These are phyloP conservation scores for Aspergillus sclerotiicarbonarius DNA, from an alignment of 495 filamentous ascomycete species.

Conservation along the genomic window DNA sequence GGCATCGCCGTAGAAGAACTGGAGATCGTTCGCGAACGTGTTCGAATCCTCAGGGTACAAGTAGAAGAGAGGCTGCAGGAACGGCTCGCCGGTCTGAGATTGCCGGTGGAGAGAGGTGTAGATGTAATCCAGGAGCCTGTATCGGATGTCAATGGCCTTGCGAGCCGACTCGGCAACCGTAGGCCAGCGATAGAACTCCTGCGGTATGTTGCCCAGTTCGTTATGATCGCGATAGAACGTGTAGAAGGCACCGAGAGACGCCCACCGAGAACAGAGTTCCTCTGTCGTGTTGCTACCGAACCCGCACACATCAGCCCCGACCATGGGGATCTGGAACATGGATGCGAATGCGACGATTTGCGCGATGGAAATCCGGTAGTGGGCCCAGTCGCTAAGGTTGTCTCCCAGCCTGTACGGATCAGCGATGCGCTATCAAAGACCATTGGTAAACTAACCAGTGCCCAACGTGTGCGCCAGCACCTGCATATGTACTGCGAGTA, in stretches of 20 bases:
- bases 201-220: conserved; percentile 44
- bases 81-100: conserved; percentile 64
- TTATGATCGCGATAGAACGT: conserved; percentile 87
- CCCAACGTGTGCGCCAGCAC: conserved; percentile 73
- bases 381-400: conserved; percentile 70
- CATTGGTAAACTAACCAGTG: conserved; percentile 57
- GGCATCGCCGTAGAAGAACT: conserved; percentile 73
- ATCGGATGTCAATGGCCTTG: conserved; percentile 72
- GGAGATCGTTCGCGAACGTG: conserved; percentile 57
- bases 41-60: conserved; percentile 65
- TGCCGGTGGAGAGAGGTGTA: conserved; percentile 73
- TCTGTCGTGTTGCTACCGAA: conserved; percentile 71
- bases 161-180: conserved; percentile 62
- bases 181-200: conserved; percentile 80
- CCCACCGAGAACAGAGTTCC: conserved; percentile 80
- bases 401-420: conserved; percentile 60
- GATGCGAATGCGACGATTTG: conserved; percentile 71
- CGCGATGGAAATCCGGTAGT: conserved; percentile 68
- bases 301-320: conserved; percentile 80
- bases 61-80: conserved; percentile 68
- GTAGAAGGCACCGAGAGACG: conserved; percentile 73
- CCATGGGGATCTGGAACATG: conserved; percentile 84
- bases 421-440: neutral
- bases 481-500: conserved; percentile 80
- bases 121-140: conserved; percentile 75